Evolutionary conservation across 2,329 filamentous ascomycete species (phyloP), one percentile per base, ranked within the genome.

Genomic region (Ophiostoma ips): DNA sequence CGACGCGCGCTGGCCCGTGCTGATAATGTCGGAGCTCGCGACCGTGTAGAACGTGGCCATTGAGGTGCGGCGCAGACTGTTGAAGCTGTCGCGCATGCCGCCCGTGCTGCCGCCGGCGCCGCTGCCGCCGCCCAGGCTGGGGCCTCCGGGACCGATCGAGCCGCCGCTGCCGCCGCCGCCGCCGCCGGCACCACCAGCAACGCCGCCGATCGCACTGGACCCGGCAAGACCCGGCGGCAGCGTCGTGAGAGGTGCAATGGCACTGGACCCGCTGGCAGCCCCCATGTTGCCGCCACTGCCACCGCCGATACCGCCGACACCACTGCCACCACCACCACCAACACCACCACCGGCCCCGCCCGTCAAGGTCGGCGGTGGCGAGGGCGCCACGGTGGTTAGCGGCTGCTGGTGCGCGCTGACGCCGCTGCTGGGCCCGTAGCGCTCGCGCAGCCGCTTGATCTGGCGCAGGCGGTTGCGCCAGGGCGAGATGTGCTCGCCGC

Each of bases 391-490:
- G 5, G 24, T 28, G 24, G 24, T 5, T 28, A 8, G 4, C 24
- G 4, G 24, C 24, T 28, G 24, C 24, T 28, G 24, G 5, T 28
- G n/a, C n/a, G n/a, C n/a, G n/a, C 57, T 50, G 28, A 18, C 16
- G 52, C 77, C 9, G 24, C 24, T 28, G 24, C 24, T 28, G 24
- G 68, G 67, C 2, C 68, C 70, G 57, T 83, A 74, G 52, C 75
- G 78, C 52, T 94, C 86, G 28, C 88, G 79, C 46, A 98, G 73
- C 41, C 80, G 77, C 62, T 84, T 83, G 62, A 98, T 94, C 62
- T 90, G 85, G 46, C 84, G 79, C 12, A 96, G 75, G 46, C 92
- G 81, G 58, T 83, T 86, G 52, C 87, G 81, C 92, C 92, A 96
- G 9, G 87, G 86, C 11, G 87, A 92, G 30, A 92, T 75, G 60